Percentiles rank a stretch among this genome's conserved stretches.
Conservation (phyloP, 345 rosid species). For the Rhodamnia argentea region DNA sequence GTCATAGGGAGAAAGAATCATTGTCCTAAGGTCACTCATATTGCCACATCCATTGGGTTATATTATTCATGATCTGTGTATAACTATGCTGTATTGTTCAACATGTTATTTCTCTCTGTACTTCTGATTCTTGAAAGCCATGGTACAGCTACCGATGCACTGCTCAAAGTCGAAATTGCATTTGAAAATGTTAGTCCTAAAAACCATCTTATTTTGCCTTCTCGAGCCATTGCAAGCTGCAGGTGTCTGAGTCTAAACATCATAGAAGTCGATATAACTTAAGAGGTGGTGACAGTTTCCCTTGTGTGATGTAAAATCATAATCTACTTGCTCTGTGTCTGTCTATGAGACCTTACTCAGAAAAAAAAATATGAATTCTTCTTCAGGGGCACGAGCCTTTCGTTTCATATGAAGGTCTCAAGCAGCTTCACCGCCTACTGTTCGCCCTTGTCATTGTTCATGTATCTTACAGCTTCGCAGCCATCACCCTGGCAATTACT, state of each 20-base stretch:
- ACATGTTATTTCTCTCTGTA: not conserved
- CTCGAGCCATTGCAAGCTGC: not conserved
- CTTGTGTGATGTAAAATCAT: not conserved
- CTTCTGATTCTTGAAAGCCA: not conserved
- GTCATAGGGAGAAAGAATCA: not conserved
- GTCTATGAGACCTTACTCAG: not conserved
- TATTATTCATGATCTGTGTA: not conserved
- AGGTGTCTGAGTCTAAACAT: not conserved
- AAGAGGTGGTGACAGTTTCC: not conserved
- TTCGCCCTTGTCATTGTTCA: constrained; percentile 47
- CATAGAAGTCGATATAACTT: not conserved
- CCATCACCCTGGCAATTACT: constrained; percentile 44
- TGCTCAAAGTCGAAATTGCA: not conserved
- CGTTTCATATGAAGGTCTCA: constrained; percentile 51
- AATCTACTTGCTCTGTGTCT: not conserved
- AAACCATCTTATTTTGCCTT: not conserved
- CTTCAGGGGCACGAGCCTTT: constrained; percentile 48
- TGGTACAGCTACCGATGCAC: not conserved
- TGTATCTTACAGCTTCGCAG: constrained; percentile 47
- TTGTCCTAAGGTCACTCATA: not conserved
- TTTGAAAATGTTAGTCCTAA: not conserved
- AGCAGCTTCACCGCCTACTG: constrained; percentile 54
- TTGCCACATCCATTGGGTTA: not conserved
- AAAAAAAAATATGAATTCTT: not conserved
- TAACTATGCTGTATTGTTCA: not conserved